phyloP scores from a whole-genome alignment of 1,284 basidiomycete species.

The Marasmius tenuissimus region DNA sequence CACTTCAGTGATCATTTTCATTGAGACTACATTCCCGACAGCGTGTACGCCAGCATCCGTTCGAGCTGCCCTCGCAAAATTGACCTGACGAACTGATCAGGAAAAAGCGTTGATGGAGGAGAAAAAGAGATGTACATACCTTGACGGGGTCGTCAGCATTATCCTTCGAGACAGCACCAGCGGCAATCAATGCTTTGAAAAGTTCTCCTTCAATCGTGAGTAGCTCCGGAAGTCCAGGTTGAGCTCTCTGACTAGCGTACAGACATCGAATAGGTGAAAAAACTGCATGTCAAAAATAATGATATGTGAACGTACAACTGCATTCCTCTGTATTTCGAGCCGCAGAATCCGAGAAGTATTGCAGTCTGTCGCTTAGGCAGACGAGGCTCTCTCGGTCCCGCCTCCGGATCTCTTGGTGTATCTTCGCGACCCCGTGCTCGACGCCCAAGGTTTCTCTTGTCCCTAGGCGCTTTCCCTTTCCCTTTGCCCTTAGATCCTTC shows the following conservation, averaged over 20 bases:
- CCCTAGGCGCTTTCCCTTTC: slow-evolving; percentile 22
- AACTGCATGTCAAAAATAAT: neutral
- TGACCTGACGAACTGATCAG: slow-evolving; percentile 52
- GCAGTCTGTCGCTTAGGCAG: slow-evolving; percentile 76
- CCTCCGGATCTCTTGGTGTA: neutral
- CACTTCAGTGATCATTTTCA: slow-evolving; percentile 84
- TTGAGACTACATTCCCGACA: slow-evolving; percentile 89
- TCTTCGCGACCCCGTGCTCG: slow-evolving; percentile 31
- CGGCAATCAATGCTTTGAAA: slow-evolving; percentile 86
- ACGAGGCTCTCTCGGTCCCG: slow-evolving; percentile 43
- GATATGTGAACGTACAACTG: slow-evolving; percentile 73
- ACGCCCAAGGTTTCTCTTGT: slow-evolving; percentile 26
- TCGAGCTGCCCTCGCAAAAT: slow-evolving; percentile 85
- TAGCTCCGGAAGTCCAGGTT: slow-evolving; percentile 54
- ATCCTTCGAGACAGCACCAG: slow-evolving; percentile 89
- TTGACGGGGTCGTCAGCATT: slow-evolving; percentile 93
- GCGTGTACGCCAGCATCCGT: slow-evolving; percentile 99
- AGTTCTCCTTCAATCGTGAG: slow-evolving; percentile 91
- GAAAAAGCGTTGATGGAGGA: neutral
- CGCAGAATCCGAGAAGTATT: slow-evolving; percentile 77
- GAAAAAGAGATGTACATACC: slow-evolving; percentile 36
- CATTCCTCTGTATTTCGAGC: slow-evolving; percentile 88
- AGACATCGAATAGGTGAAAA: slow-evolving; percentile 3
- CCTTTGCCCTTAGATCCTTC: neutral
- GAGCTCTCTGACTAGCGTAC: slow-evolving; percentile 7